Evolutionary conservation across 78 protist genomes (phyloP).

Genomic region (Chrysochromulina parva): DNA sequence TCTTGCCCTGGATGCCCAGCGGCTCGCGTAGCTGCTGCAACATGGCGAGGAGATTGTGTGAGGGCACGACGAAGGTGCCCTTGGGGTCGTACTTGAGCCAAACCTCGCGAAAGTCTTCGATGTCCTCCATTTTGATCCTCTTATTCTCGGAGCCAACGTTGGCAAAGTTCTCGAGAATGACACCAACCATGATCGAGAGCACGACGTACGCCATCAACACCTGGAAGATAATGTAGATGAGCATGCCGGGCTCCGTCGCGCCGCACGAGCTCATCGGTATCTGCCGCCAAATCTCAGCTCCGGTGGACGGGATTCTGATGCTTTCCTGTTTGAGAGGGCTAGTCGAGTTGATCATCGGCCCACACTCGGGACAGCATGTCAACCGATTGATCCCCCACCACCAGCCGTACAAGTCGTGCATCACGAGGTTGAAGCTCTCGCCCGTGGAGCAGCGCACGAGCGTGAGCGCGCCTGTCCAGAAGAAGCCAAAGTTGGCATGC

Average conservation of each 20-base stretch:
- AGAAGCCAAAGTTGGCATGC: neutral
- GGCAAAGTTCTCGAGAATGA: neutral
- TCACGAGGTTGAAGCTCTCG: neutral
- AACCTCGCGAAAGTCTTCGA: neutral
- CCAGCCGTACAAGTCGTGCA: neutral
- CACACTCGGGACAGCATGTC: conserved; percentile 7
- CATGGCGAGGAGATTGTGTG: neutral
- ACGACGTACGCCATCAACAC: neutral
- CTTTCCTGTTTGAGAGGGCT: too few species aligned
- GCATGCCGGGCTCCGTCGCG: neutral
- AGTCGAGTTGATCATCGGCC: neutral
- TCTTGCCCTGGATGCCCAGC: neutral
- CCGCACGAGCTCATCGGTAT: neutral
- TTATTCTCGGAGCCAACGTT: conserved; percentile 7
- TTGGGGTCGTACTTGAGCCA: conserved; percentile 5
- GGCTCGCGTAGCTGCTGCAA: neutral
- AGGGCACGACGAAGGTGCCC: neutral
- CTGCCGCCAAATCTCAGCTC: neutral
- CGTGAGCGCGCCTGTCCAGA: neutral
- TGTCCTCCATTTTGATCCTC: neutral
- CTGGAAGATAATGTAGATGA: neutral
- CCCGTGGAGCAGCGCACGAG: neutral
- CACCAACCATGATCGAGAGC: neutral
- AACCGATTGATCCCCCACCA: neutral
- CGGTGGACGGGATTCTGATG: neutral